Base-by-base conservation (phyloP, 2,329 filamentous ascomycete species). In the Penicillium sp. region DNA sequence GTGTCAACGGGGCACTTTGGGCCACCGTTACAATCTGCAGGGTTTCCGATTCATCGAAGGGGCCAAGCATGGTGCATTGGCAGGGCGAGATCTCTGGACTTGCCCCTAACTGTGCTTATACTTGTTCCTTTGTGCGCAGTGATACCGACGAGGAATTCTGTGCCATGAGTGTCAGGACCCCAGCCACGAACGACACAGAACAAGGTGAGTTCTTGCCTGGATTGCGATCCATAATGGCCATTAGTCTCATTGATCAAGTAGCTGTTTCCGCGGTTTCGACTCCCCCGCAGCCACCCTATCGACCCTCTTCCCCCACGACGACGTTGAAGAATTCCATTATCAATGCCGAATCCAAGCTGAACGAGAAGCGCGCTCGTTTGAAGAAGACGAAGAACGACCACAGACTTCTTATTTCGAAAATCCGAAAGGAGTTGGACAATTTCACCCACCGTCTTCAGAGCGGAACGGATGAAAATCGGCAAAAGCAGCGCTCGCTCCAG, bases 1-100 rank as follows among this genome's bases (percentile, higher is more conserved):
- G 81, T 61, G 77, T 86, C 53, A 85, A 86, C 61, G 80, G 81
- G 39, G 81, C 82, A 20, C 76, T 80, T 55, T 86, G 82, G 82
- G 81, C 80, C 53, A 83, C 82, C 18, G 78, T 79, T 44, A 75
- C 75, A 41, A 80, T 85, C 50, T 72, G 70, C 51, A 72, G 67
- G 56, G 68, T 72, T 54, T 62, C 74, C 38, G 67, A 76, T 50
- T 66, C 72, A 44, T 70, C 72, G 28, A 70, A 69, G 58, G 73
- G 70, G 52, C 74, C 59, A 58, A 75, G 68, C 59, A 65, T 69
- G 64, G 69, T 63, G 61, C 73, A 75, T 53, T 85, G 79, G 78
- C 72, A 75, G 47, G 82, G 81, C 56, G 81, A 83, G 66, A 82
- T 86, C 45, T 83, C 81, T 52, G 82, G 82, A 52, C 75, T 86